Base-by-base conservation (phyloP, 306 rosid genomes). In the Mimosa bimucronata region DNA sequence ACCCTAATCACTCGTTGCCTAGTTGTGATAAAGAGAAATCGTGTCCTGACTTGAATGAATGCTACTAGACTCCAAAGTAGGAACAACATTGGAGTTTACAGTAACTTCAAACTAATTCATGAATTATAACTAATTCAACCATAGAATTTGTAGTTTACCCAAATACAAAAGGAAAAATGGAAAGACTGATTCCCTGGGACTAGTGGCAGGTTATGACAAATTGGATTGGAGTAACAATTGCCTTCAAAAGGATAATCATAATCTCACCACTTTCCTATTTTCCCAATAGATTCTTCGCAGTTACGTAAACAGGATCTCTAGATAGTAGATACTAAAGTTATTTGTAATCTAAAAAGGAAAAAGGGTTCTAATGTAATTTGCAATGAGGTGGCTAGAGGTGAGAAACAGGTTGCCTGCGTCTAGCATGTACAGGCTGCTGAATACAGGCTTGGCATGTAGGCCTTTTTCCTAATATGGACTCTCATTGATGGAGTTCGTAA, bases 261-360 rank as follows among this genome's bases (percentile, higher is more conserved):
- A 67, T 57, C 11, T 52, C n/a, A 55, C 23, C 19, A 4, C 30
- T 57, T 53, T 74, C 50, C 55, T 53, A 41, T 25, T 80, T 26
- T 55, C 68, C 55, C 37, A 55, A 66, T 50, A 52, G 10, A 73
- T 62, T 46, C 30, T 29, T 6, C 1, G n/a, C 60, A 45, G 52
- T 23, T 60, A 21, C 3, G 40, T 3, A 80, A 45, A 48, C 25
- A 11, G 66, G 28, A 61, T 72, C 78, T 46, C 21, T 40, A 52
- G 62, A 41, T 41, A 41, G 45, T n/a, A 66, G 62, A 66, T 31
- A 29, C 16, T n/a, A 55, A 78, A 31, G 23, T 57, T n/a, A 66
- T 30, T 68, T 12, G 12, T 23, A 42, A 21, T 15, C 21, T 50
- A 19, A 19, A 19, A 19, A 2, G 9, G 2, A 6, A 18, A 52